Base-by-base conservation (phyloP, 352 stramenopile species). In the Salisapilia sapeloensis region DNA sequence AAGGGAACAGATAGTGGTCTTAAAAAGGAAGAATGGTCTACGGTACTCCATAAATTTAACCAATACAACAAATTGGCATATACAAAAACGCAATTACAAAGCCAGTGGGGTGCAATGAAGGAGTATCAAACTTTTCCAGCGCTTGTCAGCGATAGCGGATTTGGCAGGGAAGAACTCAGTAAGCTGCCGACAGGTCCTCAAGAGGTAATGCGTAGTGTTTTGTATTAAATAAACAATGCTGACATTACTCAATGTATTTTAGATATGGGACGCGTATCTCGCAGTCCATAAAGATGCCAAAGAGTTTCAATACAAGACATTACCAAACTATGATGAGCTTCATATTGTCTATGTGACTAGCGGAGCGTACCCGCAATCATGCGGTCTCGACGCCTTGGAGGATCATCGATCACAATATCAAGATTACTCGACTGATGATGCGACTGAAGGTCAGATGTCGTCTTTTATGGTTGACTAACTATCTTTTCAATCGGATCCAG, bases 1-100 rank as follows among this genome's bases (percentile, higher is more conserved):
- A 40, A 40, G 15, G 34, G 23, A 6, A 40, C 34, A 4, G 34
- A 40, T 18, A 40, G 32, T 31, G 22, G 34, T 12, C 14, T 40
- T 10, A 40, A 40, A 13, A 40, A 40, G 24, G 34, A 40, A 12
- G 34, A 24, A 3, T 40, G 34, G 34, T 33, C 34, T 12, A 25
- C 34, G 6, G 34, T 40, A 9, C 5, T 40, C 15, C 14, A 32
- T 24, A 25, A 40, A 18, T 40, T 40, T 25, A 40, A 40, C 22
- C 14, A 32, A 11, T 17, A 29, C 7, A 40, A 40, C 23, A 25
- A 11, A 4, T 25, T 40, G 23, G 13, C 13, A 6, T 40, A 40
- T 25, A 40, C 6, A 4, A 40, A 40, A 12, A 24, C 34, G 17
- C 34, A 40, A 14, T 7, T 40, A 3, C 34, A 40, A 15, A 40